phyloP scores from a whole-genome alignment of 2,329 filamentous ascomycete genomes.

The Rutstroemia sp. region DNA sequence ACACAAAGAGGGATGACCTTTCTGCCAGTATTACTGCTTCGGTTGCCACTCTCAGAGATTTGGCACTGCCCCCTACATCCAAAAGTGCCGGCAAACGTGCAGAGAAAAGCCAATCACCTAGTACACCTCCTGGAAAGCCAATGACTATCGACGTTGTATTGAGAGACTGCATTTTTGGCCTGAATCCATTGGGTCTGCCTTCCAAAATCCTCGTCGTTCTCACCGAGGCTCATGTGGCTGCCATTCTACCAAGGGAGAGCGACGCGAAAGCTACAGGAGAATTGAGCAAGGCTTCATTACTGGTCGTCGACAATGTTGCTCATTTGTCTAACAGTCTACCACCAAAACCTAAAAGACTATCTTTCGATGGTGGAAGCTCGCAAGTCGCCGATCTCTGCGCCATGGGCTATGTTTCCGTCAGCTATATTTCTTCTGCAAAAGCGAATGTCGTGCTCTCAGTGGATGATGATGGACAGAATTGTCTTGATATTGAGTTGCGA shows the following conservation, averaged over 20 bases:
- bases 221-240: slow-evolving; percentile 67
- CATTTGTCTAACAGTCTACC: slow-evolving; percentile 29
- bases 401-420: slow-evolving; percentile 77
- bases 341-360: slow-evolving; percentile 18
- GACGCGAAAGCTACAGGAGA: slow-evolving; percentile 58
- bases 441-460: slow-evolving; percentile 52
- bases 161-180: slow-evolving; percentile 71
- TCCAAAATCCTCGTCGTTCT: slow-evolving; percentile 76
- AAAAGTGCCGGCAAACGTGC: slow-evolving; percentile 10
- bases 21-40: slow-evolving; percentile 71
- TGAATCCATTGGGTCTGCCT: slow-evolving; percentile 69
- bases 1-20: slow-evolving; percentile 63
- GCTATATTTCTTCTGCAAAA: slow-evolving; percentile 77
- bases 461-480: slow-evolving; percentile 51
- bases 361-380: slow-evolving; percentile 29
- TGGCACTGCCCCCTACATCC: slow-evolving; percentile 40
- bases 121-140: slow-evolving; percentile 38
- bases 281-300: slow-evolving; percentile 72
- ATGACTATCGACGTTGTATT: slow-evolving; percentile 68
- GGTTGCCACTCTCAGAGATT: slow-evolving; percentile 66
- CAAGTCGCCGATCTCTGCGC: slow-evolving; percentile 52
- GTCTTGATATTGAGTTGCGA: slow-evolving; percentile 71
- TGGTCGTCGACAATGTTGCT: slow-evolving; percentile 71
- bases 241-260: slow-evolving; percentile 56
- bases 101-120: neutral